A percentile compares a stretch with the other conserved stretches of the same genome.
phyloP scores from a whole-genome alignment of 495 filamentous ascomycete species.

The Annulohypoxylon bovei region DNA sequence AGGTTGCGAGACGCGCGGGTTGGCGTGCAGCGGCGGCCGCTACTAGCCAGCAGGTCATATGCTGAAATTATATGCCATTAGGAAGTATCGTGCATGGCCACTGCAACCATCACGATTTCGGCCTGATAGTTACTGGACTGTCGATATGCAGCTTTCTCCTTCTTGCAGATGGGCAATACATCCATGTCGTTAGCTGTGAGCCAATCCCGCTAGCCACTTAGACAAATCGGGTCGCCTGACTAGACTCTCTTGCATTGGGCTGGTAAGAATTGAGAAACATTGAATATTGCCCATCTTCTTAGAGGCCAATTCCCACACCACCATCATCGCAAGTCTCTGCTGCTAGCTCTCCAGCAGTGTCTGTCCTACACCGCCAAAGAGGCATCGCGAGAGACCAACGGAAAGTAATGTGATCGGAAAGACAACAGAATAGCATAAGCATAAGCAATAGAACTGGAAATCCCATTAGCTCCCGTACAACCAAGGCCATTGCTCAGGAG shows the following conservation, averaged over 20 bases:
- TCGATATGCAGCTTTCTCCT: constrained; percentile 44
- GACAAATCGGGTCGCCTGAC: constrained; percentile 50
- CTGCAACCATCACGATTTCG: constrained; percentile 48
- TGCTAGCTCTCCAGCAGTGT: constrained; percentile 8
- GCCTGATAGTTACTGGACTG: constrained; percentile 46
- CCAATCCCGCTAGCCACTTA: constrained; percentile 49
- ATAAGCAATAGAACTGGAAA: constrained; percentile 38
- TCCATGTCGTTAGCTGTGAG: constrained; percentile 43
- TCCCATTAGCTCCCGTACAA: constrained; percentile 43
- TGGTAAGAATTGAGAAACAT: constrained; percentile 45
- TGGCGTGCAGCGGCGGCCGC: constrained; percentile 27
- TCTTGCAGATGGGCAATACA: constrained; percentile 47
- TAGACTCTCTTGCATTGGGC: constrained; percentile 45
- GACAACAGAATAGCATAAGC: constrained; percentile 38
- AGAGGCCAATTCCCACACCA: constrained; percentile 42
- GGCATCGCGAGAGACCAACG: constrained; percentile 21
- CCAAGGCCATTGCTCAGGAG: constrained; percentile 32
- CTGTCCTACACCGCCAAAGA: constrained; percentile 37
- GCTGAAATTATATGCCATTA: constrained; percentile 45
- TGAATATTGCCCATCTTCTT: constrained; percentile 33
- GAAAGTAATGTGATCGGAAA: constrained; percentile 36
- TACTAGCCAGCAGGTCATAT: constrained; percentile 47
- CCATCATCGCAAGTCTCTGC: constrained; percentile 20
- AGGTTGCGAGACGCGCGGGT: constrained; percentile 32
- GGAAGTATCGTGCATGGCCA: constrained; percentile 46